Base-by-base conservation (phyloP, 306 rosid genomes). In the Quercus aquifolioides region DNA sequence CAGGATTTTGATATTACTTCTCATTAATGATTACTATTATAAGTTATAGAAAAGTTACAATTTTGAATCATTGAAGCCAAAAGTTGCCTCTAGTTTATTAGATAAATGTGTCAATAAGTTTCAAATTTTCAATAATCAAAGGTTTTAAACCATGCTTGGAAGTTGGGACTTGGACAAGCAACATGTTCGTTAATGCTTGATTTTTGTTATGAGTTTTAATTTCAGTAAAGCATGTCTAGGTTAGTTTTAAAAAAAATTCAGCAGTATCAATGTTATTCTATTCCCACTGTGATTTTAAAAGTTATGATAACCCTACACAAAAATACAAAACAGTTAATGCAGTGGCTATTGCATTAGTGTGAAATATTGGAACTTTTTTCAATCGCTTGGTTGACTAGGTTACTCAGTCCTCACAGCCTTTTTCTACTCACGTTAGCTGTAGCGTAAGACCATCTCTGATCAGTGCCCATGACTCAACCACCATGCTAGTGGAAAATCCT, bases 1-100 rank as follows among this genome's bases (percentile, higher is more conserved):
- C 76, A 21, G 77, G 79, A 79, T 75, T 76, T 82, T 79, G 79
- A 77, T 68, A 56, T 55, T 26, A 78, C 78, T 80, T 79, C 75
- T 26, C 58, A 81, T 88, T 81, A 78, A 78, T 75, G 51, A 76
- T n/a, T 73, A 33, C 74, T 14, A 1, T 69, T 74, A 51, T 80
- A 55, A 38, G 64, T 56, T 57, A 60, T 35, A 63, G 73, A 65
- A 85, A 82, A 73, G 81, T 80, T 82, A 17, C 69, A 15, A 79
- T 77, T 41, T 41, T 1, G 55, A 79, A 84, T 84, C 65, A 85
- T 84, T 84, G 86, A 83, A 80, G 74, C 75, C 81, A 82, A 76
- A 78, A 79, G 86, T 70, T 79, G 76, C 35, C 69, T 58, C 71
- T 78, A 71, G 71, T 77, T 6, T 74, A 72, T 74, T 71, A 38